These are phyloP conservation scores for Russula ochroleuca DNA, from an alignment of 768 basidiomycete genomes.

Conservation along the genomic window DNA sequence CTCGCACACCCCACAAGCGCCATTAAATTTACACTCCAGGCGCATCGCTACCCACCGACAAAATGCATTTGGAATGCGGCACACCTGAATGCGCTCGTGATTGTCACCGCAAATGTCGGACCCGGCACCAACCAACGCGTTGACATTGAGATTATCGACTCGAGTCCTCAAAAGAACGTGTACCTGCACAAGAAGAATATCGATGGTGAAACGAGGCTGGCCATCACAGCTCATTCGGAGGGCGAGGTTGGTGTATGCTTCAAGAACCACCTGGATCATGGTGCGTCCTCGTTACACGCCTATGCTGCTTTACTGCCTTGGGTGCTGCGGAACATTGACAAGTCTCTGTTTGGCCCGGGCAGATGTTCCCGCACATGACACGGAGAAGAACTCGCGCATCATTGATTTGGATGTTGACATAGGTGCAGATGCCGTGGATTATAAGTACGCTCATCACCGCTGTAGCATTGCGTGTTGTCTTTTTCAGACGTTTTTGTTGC, in stretches of 20 bases:
- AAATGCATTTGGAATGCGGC: slow-evolving; percentile 98
- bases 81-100: slow-evolving; percentile 80
- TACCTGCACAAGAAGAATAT: slow-evolving; percentile 88
- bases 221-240: slow-evolving; percentile 88
- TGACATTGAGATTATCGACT: slow-evolving; percentile 94
- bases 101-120: slow-evolving; percentile 92
- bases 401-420: slow-evolving; percentile 96
- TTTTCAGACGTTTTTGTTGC: background rate
- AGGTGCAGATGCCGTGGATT: slow-evolving; percentile 97
- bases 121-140: slow-evolving; percentile 72
- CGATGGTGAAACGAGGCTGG: slow-evolving; percentile 86
- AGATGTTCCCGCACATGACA: slow-evolving; percentile 38
- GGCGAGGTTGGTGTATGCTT: slow-evolving; percentile 97
- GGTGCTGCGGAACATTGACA: background rate
- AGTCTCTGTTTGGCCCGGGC: background rate
- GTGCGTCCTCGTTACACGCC: slow-evolving; percentile 42
- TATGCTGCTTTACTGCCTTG: no score
- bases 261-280: slow-evolving; percentile 68
- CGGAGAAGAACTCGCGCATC: slow-evolving; percentile 53
- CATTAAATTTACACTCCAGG: slow-evolving; percentile 81
- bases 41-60: slow-evolving; percentile 63
- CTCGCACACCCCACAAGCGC: slow-evolving; percentile 41
- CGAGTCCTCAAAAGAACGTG: slow-evolving; percentile 75
- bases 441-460: slow-evolving; percentile 67
- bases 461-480: background rate